Evolutionary conservation across 139 green algal species (phyloP).

Genomic region (Micractinium conductrix): DNA sequence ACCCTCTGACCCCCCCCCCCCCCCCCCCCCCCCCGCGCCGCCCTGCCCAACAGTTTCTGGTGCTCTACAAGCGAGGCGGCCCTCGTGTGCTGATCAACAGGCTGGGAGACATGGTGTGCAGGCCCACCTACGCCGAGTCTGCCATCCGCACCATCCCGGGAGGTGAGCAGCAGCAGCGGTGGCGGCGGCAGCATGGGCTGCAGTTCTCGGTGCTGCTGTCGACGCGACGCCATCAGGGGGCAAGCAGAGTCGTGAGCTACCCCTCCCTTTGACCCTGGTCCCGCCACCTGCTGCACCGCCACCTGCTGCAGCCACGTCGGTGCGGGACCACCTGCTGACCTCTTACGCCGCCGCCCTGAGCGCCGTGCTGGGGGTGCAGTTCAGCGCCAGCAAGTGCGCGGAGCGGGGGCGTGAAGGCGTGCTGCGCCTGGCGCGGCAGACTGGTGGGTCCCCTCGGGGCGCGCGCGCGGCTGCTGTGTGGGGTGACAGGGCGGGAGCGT

Average conservation of each 20-base stretch:
- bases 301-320: background rate
- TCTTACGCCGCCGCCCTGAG: conserved; percentile 33
- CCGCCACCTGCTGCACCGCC: no score
- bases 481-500: background rate
- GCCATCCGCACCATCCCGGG: conserved; percentile 9
- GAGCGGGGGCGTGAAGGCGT: conserved; percentile 13
- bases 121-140: conserved; percentile 49
- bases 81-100: conserved; percentile 56
- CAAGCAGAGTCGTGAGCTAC: no score
- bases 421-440: conserved; percentile 10
- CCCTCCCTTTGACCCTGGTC: no score
- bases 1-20: background rate
- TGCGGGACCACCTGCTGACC: conserved; percentile 48
- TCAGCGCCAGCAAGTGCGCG: conserved; percentile 34
- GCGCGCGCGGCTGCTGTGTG: background rate
- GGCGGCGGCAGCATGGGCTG: background rate
- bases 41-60: background rate
- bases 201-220: background rate
- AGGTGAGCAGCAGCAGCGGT: background rate
- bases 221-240: no score
- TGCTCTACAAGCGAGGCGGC: conserved; percentile 50
- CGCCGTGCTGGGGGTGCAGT: conserved; percentile 40
- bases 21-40: background rate
- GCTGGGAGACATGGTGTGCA: conserved; percentile 47
- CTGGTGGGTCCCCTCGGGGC: background rate